A percentile compares a stretch with the other conserved stretches of the same genome.
Evolutionary conservation across 257 asterid genomes (phyloP).

Genomic region (Catharanthus roseus): DNA sequence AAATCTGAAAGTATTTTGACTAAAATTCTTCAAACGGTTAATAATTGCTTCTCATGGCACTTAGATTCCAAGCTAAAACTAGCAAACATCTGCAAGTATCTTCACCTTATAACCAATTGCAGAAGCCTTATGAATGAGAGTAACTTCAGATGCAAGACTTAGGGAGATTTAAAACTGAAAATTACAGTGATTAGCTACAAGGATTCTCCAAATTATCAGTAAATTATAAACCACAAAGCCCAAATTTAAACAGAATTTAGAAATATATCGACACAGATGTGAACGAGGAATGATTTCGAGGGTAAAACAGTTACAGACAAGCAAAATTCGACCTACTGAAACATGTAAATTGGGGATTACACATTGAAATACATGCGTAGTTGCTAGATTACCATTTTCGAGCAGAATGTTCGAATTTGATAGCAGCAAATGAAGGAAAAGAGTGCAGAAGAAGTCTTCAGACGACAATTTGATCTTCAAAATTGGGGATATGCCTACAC

Average conservation of each 20-base stretch:
- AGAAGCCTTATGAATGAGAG: neutral
- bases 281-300: neutral
- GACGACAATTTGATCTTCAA: neutral
- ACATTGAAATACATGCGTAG: neutral
- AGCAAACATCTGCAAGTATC: neutral
- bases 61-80: neutral
- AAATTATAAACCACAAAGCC: neutral
- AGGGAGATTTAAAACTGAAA: neutral
- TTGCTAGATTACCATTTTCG: slow-evolving; percentile 6
- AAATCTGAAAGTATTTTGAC: neutral
- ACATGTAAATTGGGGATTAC: neutral
- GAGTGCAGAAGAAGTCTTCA: slow-evolving; percentile 7
- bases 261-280: neutral
- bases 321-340: neutral
- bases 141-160: neutral
- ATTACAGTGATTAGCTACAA: neutral
- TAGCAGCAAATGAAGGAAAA: neutral
- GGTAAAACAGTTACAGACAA: neutral
- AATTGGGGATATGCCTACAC: neutral
- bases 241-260: neutral
- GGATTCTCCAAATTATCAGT: neutral
- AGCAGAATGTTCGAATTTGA: neutral
- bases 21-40: neutral
- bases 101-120: neutral
- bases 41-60: neutral